A percentile compares a stretch with the other conserved stretches of the same genome.
Conservation (phyloP, 768 basidiomycete species). For the Rhizopogon salebrosus region DNA sequence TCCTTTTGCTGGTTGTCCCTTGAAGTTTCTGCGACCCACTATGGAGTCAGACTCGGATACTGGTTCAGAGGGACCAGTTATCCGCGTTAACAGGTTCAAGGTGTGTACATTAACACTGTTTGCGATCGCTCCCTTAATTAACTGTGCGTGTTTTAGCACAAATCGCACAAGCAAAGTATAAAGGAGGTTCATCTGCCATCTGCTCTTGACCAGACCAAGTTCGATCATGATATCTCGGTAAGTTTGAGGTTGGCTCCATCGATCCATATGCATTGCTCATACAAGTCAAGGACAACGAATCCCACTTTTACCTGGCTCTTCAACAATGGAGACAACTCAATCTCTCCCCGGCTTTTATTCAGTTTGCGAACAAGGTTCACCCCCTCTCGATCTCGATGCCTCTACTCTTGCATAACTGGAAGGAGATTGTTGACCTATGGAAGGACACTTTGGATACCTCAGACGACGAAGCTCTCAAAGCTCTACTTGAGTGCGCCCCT, state of each 20-base stretch:
- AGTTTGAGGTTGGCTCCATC: conserved; percentile 3
- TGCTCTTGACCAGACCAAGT: conserved; percentile 46
- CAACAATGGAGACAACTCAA: conserved; percentile 78
- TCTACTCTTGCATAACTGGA: conserved; percentile 75
- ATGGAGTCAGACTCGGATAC: conserved; percentile 2
- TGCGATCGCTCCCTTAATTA: background rate
- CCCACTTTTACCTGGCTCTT: conserved; percentile 72
- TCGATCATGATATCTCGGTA: conserved; percentile 59
- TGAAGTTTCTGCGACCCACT: background rate
- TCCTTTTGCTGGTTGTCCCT: background rate
- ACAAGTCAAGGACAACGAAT: conserved; percentile 60
- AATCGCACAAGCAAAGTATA: conserved; percentile 63
- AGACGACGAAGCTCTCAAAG: conserved; percentile 68
- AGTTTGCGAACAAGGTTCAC: conserved; percentile 59
- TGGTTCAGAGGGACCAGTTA: conserved; percentile 15
- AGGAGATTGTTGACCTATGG: conserved; percentile 65
- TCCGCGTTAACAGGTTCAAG: conserved; percentile 48
- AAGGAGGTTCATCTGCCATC: conserved; percentile 73
- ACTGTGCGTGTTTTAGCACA: conserved; percentile 41
- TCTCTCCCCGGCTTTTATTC: conserved; percentile 68
- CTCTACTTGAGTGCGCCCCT: conserved; percentile 67
- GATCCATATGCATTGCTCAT: background rate
- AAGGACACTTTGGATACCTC: conserved; percentile 46
- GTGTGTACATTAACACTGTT: conserved; percentile 18
- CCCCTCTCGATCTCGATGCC: conserved; percentile 71